Evolutionary conservation across 768 basidiomycete species (phyloP).

Genomic region (Boletus tylopilopsis): DNA sequence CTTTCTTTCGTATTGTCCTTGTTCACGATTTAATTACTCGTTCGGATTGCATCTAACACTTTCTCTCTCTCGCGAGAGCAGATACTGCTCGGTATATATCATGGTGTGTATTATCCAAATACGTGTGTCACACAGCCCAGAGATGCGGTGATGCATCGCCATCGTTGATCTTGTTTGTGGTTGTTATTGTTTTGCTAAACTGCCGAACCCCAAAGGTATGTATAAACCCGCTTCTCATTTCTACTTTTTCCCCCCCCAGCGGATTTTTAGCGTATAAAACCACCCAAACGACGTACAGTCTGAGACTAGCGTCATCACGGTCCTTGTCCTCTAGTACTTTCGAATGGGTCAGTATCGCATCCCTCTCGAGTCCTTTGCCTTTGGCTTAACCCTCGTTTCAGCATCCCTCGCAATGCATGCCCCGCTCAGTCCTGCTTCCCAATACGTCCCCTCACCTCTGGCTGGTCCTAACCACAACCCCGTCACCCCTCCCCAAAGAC

Average conservation of each 20-base stretch:
- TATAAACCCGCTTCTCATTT: neutral
- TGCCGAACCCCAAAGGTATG: conserved; percentile 33
- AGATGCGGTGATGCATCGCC: neutral
- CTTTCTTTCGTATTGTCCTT: neutral
- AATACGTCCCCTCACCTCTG: conserved; percentile 61
- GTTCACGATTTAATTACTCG: conserved; percentile 5
- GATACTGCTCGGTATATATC: conserved; percentile 15
- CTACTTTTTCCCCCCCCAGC: conserved; percentile 18
- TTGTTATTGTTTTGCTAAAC: conserved; percentile 17
- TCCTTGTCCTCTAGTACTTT: conserved; percentile 16
- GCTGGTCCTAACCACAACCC: conserved; percentile 39
- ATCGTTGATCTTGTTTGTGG: conserved; percentile 10
- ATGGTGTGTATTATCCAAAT: conserved; percentile 15
- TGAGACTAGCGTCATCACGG: conserved; percentile 29
- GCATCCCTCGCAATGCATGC: conserved; percentile 41
- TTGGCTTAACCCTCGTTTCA: conserved; percentile 8
- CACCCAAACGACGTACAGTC: conserved; percentile 27
- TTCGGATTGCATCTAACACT: conserved; percentile 14
- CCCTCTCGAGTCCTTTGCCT: neutral
- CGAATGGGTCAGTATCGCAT: conserved; percentile 40
- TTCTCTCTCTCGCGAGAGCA: conserved; percentile 9
- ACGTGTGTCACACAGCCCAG: neutral
- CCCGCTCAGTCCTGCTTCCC: conserved; percentile 27
- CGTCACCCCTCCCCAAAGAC: conserved; percentile 30
- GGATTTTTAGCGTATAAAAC: conserved; percentile 28